A percentile compares a stretch with the other conserved stretches of the same genome.
Conservation (phyloP, 2,329 filamentous ascomycete genomes). For the Conoideocrella luteorostrata region DNA sequence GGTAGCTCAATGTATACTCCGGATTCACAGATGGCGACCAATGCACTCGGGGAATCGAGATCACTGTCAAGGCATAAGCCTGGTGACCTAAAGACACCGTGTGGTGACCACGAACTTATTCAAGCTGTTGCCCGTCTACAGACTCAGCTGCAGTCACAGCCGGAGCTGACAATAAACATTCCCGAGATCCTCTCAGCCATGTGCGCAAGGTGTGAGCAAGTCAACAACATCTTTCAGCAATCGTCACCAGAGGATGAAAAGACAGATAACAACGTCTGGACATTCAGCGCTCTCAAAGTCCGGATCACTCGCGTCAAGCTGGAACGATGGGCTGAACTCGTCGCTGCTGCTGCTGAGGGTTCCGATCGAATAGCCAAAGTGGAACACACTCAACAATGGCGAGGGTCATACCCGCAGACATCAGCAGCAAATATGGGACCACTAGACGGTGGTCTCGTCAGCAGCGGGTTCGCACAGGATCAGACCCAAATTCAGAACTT, state of each 20-base stretch:
- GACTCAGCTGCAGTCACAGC: conserved; percentile 35
- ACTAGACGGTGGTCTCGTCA: background rate
- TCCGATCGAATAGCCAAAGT: conserved; percentile 12
- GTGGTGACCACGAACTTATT: conserved; percentile 31
- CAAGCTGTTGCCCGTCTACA: conserved; percentile 34
- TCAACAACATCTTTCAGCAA: conserved; percentile 29
- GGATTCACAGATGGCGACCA: conserved; percentile 17
- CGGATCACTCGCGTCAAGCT: conserved; percentile 39
- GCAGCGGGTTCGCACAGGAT: conserved; percentile 17
- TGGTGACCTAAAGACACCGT: conserved; percentile 5
- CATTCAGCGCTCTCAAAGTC: conserved; percentile 40
- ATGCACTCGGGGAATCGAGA: conserved; percentile 4
- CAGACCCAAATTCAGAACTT: conserved; percentile 19
- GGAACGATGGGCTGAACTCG: conserved; percentile 40
- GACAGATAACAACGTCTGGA: conserved; percentile 41
- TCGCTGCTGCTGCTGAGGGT: conserved; percentile 28
- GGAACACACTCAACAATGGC: conserved; percentile 8
- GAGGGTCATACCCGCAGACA: conserved; percentile 12
- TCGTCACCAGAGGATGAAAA: conserved; percentile 23
- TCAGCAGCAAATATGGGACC: conserved; percentile 2
- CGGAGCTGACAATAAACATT: conserved; percentile 39
- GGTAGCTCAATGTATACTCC: conserved; percentile 17
- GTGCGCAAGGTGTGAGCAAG: conserved; percentile 36
- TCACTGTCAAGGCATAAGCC: background rate
- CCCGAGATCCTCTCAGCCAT: conserved; percentile 35